Conservation (phyloP, 1,284 basidiomycete species). For the Amylostereum areolatum region DNA sequence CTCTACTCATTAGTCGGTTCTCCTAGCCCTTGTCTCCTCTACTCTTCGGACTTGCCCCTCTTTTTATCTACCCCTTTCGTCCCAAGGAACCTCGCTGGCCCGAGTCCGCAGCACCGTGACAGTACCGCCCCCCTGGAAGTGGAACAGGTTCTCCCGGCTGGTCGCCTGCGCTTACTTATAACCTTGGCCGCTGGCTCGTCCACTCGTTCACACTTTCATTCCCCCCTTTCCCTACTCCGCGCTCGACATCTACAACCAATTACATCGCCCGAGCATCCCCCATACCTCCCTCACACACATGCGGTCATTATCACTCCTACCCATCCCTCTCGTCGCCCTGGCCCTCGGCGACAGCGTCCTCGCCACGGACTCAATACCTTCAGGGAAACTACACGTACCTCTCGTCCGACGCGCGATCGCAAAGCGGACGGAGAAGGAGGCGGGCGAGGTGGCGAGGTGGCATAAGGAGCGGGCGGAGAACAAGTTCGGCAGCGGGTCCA, state of each 20-base stretch:
- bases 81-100: no score
- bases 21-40: no score
- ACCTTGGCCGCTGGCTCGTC: no score
- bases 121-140: no score
- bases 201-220: neutral
- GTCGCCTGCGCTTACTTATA: no score
- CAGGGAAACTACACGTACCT: conserved; percentile 9
- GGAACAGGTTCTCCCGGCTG: no score
- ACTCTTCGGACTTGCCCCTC: no score
- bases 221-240: neutral
- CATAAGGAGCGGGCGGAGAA: conserved; percentile 36
- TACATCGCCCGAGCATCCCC: neutral
- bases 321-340: conserved; percentile 4
- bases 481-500: conserved; percentile 45
- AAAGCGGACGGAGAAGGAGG: conserved; percentile 32
- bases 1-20: no score
- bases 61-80: no score
- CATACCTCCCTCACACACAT: neutral
- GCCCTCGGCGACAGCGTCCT: conserved; percentile 6
- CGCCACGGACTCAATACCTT: neutral
- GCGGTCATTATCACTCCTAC: neutral
- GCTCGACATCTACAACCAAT: no score
- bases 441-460: conserved; percentile 48
- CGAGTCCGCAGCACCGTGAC: no score
- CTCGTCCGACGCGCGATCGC: conserved; percentile 24